Base-by-base conservation (phyloP, 2,329 filamentous ascomycete species). In the Colletotrichum liaoningense region DNA sequence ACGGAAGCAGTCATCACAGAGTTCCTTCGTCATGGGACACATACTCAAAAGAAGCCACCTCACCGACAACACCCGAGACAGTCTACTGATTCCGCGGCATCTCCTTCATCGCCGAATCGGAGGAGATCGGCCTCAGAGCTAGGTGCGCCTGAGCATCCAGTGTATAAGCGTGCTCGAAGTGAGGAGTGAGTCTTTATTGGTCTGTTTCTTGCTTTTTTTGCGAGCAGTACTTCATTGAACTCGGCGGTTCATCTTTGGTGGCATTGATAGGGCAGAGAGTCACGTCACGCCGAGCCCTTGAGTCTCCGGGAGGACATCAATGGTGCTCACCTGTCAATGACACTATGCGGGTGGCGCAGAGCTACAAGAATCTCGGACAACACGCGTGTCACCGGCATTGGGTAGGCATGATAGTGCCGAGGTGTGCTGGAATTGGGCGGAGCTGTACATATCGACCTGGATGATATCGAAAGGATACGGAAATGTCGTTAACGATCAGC, bases 1-100 rank as follows among this genome's bases (percentile, higher is more conserved):
- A 80, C 75, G 14, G 79, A 79, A 24, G 70, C 77, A 3, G 57
- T 80, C 6, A 75, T 84, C 33, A 70, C 60, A 3, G 76, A 82
- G 19, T 75, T 81, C 11, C 55, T 83, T 12, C 74, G 75, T 14
- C 76, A 77, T 54, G 77, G 77, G 1, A 60, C 33, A 19, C 14
- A 35, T 1, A 16, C 46, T 11, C 24, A n/a, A 11, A 64, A n/a
- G 6, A 14, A 12, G 4, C 16, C 67, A 16, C 5, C n/a, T 19
- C 7, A n/a, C 12, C n/a, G 12, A 14, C 52, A 55, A 11, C 22
- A 7, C 19, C 11, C 7, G 16, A 38, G n/a, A 8, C 58, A 35
- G 11, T 38, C 22, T 16, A 46, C 67, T 11, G 22, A 42, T 22
- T 54, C 55, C 19, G 8, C 55, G 14, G 46, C 52, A 4, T 59